A percentile compares a stretch with the other conserved stretches of the same genome.
Evolutionary conservation across 2,329 filamentous ascomycete genomes (phyloP).

Genomic region (Coleophoma cylindrospora): DNA sequence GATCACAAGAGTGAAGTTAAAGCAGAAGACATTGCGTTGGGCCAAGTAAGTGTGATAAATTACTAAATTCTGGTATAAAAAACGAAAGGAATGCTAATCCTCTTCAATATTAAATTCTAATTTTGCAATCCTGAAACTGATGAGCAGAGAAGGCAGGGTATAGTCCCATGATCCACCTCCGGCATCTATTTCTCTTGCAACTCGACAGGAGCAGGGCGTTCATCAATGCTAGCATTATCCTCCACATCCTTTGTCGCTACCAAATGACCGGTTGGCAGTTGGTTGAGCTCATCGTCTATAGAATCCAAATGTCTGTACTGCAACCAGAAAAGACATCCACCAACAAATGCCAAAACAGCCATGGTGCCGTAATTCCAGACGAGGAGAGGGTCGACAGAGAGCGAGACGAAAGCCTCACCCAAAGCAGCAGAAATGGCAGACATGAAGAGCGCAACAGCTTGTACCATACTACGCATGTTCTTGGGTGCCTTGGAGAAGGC

Average conservation of each 20-base stretch:
- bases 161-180: too few relatives aligned
- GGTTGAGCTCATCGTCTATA: constrained; percentile 66
- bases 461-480: constrained; percentile 77
- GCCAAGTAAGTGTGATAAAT: too few relatives aligned
- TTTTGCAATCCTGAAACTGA: too few relatives aligned
- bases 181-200: not conserved
- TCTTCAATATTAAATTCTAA: too few relatives aligned
- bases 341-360: constrained; percentile 56
- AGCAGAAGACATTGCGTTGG: too few relatives aligned
- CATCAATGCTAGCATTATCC: constrained; percentile 3
- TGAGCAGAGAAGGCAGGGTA: too few relatives aligned
- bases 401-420: constrained; percentile 60
- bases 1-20: too few relatives aligned
- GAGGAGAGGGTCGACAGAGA: constrained; percentile 59
- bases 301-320: constrained; percentile 60
- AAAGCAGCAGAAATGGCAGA: constrained; percentile 64
- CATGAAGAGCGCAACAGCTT: constrained; percentile 65
- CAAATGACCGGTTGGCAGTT: constrained; percentile 32
- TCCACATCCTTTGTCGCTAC: constrained; percentile 14
- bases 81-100: too few relatives aligned
- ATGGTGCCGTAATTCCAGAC: constrained; percentile 68
- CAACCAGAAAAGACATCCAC: constrained; percentile 63
- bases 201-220: not conserved
- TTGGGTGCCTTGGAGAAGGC: constrained; percentile 73
- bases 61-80: too few relatives aligned